Evolutionary conservation across 148 eudicot genomes (phyloP).

Genomic region (Amaranthus cruentus): DNA sequence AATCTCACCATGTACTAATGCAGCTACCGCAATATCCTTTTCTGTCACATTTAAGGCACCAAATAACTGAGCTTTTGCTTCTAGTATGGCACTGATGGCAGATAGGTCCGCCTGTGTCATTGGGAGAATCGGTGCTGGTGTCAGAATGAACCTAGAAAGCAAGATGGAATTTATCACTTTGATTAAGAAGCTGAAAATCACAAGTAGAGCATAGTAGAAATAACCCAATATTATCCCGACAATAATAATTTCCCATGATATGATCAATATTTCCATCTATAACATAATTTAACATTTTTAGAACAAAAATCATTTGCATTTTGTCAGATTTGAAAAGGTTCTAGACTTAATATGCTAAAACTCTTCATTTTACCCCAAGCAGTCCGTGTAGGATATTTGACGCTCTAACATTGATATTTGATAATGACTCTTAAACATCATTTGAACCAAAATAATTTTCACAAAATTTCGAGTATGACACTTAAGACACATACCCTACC

Average conservation of each 20-base stretch:
- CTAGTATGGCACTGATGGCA: constrained; percentile 84
- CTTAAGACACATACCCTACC: no score
- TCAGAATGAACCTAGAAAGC: constrained; percentile 61
- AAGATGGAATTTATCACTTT: constrained; percentile 11
- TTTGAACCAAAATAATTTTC: no score
- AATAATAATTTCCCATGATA: not conserved
- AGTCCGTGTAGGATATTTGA: no score
- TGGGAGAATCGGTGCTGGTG: constrained; percentile 61
- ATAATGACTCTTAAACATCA: no score
- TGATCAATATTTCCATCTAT: no score
- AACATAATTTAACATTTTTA: no score
- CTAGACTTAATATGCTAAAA: no score
- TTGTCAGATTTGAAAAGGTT: no score
- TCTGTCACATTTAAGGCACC: constrained; percentile 86
- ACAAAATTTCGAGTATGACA: no score
- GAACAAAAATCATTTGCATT: no score
- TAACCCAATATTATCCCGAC: not conserved
- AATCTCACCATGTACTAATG: constrained; percentile 76
- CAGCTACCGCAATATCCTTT: constrained; percentile 85
- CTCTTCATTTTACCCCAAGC: no score
- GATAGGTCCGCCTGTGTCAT: constrained; percentile 54
- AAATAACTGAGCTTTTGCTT: constrained; percentile 42
- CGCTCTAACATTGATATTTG: no score
- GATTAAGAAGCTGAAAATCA: not conserved
- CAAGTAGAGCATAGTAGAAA: not conserved